A percentile compares a stretch with the other conserved stretches of the same genome.
Conservation (phyloP, 106 monocot genomes). For the Amphibolis antarctica region DNA sequence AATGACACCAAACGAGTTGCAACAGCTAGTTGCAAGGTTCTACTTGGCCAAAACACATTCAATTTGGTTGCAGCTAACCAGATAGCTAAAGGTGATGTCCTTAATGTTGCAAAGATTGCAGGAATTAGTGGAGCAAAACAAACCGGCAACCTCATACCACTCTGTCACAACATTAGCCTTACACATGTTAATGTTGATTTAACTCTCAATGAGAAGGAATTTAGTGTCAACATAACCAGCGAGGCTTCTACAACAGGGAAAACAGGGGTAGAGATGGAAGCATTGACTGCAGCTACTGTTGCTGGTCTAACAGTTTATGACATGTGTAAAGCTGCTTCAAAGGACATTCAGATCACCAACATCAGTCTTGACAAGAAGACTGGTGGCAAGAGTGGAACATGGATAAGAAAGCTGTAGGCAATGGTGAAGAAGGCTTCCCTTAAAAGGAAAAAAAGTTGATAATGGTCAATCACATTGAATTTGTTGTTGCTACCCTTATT, state of each 20-base stretch:
- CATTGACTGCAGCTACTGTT: conserved; percentile 73
- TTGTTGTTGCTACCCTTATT: too few relatives aligned
- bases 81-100: conserved; percentile 78
- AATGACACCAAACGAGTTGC: conserved; percentile 60
- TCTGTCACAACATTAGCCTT: conserved; percentile 80
- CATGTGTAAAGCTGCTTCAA: conserved; percentile 92
- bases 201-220: conserved; percentile 51
- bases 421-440: too few relatives aligned
- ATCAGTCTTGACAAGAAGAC: conserved; percentile 49
- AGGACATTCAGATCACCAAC: conserved; percentile 64
- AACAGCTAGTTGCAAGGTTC: conserved; percentile 64
- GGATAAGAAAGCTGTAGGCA: conserved; percentile 35
- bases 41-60: conserved; percentile 58
- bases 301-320: conserved; percentile 92
- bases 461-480: too few relatives aligned
- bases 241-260: conserved; percentile 60
- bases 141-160: conserved; percentile 64
- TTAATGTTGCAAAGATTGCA: conserved; percentile 82
- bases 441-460: too few relatives aligned
- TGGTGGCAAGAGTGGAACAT: conserved; percentile 78
- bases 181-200: conserved; percentile 49
- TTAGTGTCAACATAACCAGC: conserved; percentile 65
- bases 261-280: conserved; percentile 98
- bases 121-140: conserved; percentile 85
- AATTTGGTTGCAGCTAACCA: conserved; percentile 69